These are phyloP conservation scores for Aeschynomene evenia DNA, from an alignment of 306 rosid species.

Conservation along the genomic window DNA sequence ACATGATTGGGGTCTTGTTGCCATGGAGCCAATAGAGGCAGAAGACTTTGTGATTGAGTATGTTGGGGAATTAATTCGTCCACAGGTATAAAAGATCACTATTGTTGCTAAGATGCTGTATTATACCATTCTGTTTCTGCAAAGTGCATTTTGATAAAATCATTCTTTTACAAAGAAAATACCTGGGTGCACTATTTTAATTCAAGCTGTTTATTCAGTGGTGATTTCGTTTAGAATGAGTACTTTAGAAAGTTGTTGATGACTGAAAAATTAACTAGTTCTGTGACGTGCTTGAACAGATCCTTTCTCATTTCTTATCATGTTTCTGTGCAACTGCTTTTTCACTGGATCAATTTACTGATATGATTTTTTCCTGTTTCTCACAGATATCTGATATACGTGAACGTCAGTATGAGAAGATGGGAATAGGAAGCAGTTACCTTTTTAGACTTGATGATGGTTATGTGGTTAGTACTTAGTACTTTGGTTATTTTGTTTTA, in stretches of 20 bases:
- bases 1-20: slow-evolving; percentile 98
- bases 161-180: too few relatives aligned
- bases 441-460: slow-evolving; percentile 97
- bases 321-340: neutral
- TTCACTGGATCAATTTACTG: neutral
- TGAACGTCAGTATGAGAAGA: slow-evolving; percentile 85
- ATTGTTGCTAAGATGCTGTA: neutral
- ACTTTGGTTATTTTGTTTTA: slow-evolving; percentile 7
- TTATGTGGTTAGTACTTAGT: slow-evolving; percentile 84
- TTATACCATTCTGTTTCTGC: neutral
- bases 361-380: slow-evolving; percentile 8
- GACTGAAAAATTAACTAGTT: neutral
- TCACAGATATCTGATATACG: slow-evolving; percentile 94
- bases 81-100: slow-evolving; percentile 57
- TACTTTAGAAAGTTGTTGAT: neutral
- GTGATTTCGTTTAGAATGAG: slow-evolving; percentile 5
- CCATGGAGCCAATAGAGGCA: slow-evolving; percentile 91
- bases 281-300: neutral
- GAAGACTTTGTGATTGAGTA: slow-evolving; percentile 97
- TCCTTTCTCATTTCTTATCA: neutral
- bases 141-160: slow-evolving; percentile 11
- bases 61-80: slow-evolving; percentile 91
- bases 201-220: neutral
- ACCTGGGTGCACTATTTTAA: slow-evolving; percentile 10
- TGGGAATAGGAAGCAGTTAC: slow-evolving; percentile 98